Base-by-base conservation (phyloP, 805 yeast species). In the Metschnikowia similis region DNA sequence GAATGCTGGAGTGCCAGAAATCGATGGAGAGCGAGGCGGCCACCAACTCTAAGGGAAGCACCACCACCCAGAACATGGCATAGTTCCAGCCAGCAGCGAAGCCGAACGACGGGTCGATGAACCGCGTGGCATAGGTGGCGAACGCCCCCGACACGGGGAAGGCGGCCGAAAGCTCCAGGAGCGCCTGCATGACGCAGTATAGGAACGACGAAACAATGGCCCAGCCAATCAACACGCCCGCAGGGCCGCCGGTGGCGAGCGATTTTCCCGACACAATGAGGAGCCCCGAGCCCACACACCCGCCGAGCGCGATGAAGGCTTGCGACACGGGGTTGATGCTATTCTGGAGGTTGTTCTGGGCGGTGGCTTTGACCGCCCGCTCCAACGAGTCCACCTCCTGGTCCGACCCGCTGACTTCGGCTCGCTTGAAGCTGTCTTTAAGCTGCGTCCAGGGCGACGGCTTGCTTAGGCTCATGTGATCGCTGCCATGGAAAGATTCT, bases 71-170 rank as follows among this genome's bases (percentile, higher is more conserved):
- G 55, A 71, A 72, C 39, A 70, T 49, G 27, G 76, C 74, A 53
- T 72, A 72, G 61, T 72, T 72, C 72, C 73, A 71, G 14, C 75
- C 77, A 48, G 66, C 69, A n/a, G 77, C 77, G 53, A 71, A 72
- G 6, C 77, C 77, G 66, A 72, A 70, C 17, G 74, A 69, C 1
- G 73, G 72, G 54, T 71, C 76, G n/a, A 72, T 66, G 48, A 72
- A 72, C 16, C 74, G 57, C 1, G 69, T 66, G 34, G 75, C 70
- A 48, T 70, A 71, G 3, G 72, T 66, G 9, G 75, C 72, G 56
- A 72, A 72, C 2, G 75, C 67, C 9, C 77, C 77, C 8, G 67
- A 60, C 16, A 72, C 71, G 3, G 76, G 74, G 48, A 65, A 67
- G 10, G 65, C 59, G 9, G 74, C 63, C n/a, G 68, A 66, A 49